Evolutionary conservation across 768 basidiomycete genomes (phyloP), one percentile per base, ranked within the genome.

Genomic region (Tylopilus vinaceipallidus): DNA sequence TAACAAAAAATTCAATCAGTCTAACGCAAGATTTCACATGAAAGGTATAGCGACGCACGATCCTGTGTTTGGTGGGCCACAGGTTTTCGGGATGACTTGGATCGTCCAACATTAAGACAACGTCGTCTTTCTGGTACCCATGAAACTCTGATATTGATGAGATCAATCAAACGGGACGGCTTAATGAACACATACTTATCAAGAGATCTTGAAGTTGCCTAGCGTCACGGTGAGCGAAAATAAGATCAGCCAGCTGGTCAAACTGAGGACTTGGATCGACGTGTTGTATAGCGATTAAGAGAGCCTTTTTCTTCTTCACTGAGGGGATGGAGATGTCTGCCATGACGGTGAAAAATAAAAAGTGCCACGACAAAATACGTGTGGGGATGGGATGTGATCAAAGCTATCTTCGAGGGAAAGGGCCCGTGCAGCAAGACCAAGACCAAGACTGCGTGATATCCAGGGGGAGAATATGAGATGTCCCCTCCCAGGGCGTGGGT

Each of bases 21-120:
- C n/a, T n/a, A 23, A 2, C 4, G 23, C 1, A 39, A 37, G 17
- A 19, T 4, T 23, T 2, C 1, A 7, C 11, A 7, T 1, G 23
- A 20, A 22, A 38, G 5, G 35, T 3, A 24, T 38, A 24, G 11
- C 0, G 2, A 61, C 74, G 39, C 47, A 80, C 80, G 39, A 82
- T 76, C 20, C 73, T 81, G 3, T 50, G 55, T 17, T 58, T 57
- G 0, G 76, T 81, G 1, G 80, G 80, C 57, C 69, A 67, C 0
- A 62, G 49, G 26, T 73, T 45, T 12, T 61, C 26, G 3, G 69
- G 59, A n/a, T 68, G 60, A 5, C 1, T 6, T 8, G 17, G 22
- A 6, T 63, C 54, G 48, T 83, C 81, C 9, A 75, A 63, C 42
- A 83, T 71, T 0, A 75, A 54, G 0, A 64, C 70, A 29, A 81